These are phyloP conservation scores for Ceratocystis variospora DNA, from an alignment of 2,329 filamentous ascomycete species.

Conservation along the genomic window DNA sequence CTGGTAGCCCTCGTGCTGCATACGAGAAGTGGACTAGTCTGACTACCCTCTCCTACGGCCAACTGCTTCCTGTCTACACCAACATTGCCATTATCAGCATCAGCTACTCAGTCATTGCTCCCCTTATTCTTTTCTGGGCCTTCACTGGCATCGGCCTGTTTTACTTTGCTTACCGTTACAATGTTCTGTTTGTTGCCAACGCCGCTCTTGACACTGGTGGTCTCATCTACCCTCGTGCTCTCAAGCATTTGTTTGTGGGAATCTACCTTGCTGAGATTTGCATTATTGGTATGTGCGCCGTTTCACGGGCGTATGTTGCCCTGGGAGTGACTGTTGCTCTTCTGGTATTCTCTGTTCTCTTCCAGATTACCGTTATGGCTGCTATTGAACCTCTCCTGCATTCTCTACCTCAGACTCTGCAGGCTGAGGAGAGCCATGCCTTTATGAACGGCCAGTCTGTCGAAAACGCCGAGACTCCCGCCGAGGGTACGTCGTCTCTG, in stretches of 20 bases:
- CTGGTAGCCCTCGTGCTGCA: constrained; percentile 65
- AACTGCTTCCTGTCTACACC: constrained; percentile 59
- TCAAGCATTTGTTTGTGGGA: constrained; percentile 74
- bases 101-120: constrained; percentile 71
- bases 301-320: constrained; percentile 53
- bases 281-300: constrained; percentile 66
- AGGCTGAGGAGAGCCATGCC: constrained; percentile 28
- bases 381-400: constrained; percentile 59
- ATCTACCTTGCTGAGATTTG: constrained; percentile 70
- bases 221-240: constrained; percentile 70
- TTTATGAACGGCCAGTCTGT: constrained; percentile 28
- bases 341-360: constrained; percentile 61
- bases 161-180: constrained; percentile 77
- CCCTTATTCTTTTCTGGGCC: constrained; percentile 68
- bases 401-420: constrained; percentile 51
- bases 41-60: constrained; percentile 61
- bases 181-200: constrained; percentile 68
- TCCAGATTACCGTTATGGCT: constrained; percentile 56
- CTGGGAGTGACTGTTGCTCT: constrained; percentile 62
- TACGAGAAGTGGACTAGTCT: constrained; percentile 60
- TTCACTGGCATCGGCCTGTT: constrained; percentile 63
- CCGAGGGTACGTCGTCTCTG: not conserved
- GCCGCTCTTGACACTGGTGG: constrained; percentile 76
- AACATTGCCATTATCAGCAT: constrained; percentile 62
- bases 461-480: constrained; percentile 23